Percentiles rank a stretch among this genome's conserved stretches.
Evolutionary conservation across 129 eudicot genomes (phyloP).

Genomic region (Arctium lappa): DNA sequence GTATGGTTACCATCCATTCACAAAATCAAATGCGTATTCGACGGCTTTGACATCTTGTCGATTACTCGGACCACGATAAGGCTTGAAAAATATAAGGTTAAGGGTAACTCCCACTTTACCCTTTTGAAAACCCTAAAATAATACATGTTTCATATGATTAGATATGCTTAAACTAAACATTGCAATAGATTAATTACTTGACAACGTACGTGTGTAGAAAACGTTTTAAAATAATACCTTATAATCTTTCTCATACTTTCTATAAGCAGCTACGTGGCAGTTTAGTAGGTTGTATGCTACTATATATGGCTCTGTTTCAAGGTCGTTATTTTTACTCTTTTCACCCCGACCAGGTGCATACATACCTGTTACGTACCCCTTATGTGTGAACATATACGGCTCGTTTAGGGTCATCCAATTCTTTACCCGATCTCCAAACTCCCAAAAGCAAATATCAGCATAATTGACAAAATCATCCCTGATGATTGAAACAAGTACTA

Average conservation of each 20-base stretch:
- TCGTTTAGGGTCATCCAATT: neutral
- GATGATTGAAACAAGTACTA: neutral
- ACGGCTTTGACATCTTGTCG: neutral
- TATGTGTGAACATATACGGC: neutral
- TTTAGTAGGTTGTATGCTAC: neutral
- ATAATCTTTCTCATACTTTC: conserved; percentile 33
- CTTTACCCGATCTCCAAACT: conserved; percentile 18
- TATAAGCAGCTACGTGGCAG: neutral
- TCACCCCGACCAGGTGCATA: neutral
- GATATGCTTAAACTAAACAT: neutral
- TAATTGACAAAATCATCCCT: conserved; percentile 18
- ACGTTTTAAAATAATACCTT: conserved; percentile 15
- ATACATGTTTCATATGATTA: neutral
- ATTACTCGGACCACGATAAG: neutral
- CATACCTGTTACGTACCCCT: neutral
- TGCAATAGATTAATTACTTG: neutral
- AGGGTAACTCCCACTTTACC: conserved; percentile 15
- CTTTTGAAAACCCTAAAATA: conserved; percentile 1
- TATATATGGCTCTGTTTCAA: neutral
- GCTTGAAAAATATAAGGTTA: neutral
- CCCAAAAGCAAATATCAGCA: conserved; percentile 16
- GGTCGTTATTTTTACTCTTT: neutral
- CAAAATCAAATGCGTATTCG: neutral
- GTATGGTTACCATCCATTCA: conserved; percentile 8
- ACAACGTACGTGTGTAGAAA: neutral